A percentile compares a stretch with the other conserved stretches of the same genome.
Evolutionary conservation across 768 basidiomycete species (phyloP).

Genomic region (Tephrocybe sp.): DNA sequence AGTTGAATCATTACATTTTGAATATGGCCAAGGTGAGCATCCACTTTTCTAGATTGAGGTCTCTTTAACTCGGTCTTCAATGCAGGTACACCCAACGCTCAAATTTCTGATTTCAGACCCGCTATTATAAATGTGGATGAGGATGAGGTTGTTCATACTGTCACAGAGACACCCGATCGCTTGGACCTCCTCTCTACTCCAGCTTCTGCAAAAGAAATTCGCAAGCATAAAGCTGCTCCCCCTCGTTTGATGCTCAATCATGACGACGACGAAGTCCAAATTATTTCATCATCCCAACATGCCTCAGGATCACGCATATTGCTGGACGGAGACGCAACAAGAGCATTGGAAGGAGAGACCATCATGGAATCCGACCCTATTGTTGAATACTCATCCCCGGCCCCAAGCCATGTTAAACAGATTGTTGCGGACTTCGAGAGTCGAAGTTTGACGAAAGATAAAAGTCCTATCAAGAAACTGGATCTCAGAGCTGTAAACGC

Average conservation of each 20-base stretch:
- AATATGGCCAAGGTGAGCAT: constrained; percentile 1
- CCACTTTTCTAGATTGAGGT: background rate
- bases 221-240: background rate
- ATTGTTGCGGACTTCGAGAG: constrained; percentile 5
- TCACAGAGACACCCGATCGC: constrained; percentile 5
- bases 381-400: background rate
- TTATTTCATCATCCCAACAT: background rate
- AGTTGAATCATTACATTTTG: background rate
- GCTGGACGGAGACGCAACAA: constrained; percentile 15
- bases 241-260: background rate
- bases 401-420: constrained; percentile 5
- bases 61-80: background rate
- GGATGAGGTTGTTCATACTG: background rate
- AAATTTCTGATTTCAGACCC: background rate
- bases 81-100: background rate
- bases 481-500: constrained; percentile 4
- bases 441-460: background rate
- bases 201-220: background rate
- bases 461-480: background rate
- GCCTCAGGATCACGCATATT: constrained; percentile 5
- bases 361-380: constrained; percentile 14
- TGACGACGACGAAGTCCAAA: background rate
- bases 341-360: constrained; percentile 7
- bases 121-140: constrained; percentile 1
- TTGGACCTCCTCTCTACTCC: constrained; percentile 2